phyloP scores from a whole-genome alignment of 2,329 filamentous ascomycete species.

The Niveomyces coronatus region DNA sequence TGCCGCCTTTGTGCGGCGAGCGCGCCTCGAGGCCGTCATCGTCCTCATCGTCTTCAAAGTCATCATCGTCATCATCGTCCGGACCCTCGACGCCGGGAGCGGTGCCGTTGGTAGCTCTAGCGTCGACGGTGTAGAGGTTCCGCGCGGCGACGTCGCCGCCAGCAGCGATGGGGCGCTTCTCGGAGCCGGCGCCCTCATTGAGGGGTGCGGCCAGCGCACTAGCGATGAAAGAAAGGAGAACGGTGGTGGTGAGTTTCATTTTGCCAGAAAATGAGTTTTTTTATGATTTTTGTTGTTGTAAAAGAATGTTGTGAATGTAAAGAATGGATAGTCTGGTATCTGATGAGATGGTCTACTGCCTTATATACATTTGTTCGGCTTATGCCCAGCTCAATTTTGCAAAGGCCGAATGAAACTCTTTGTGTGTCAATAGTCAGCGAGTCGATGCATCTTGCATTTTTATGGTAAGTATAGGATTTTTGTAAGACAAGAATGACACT shows the following conservation, averaged over 20 bases:
- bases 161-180: background rate
- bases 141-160: background rate
- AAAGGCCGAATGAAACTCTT: too few species aligned
- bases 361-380: too few species aligned
- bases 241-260: conserved; percentile 7
- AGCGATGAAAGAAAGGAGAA: conserved; percentile 2
- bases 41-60: background rate
- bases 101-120: background rate
- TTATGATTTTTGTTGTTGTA: background rate
- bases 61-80: conserved; percentile 1
- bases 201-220: conserved; percentile 6
- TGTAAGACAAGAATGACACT: too few species aligned
- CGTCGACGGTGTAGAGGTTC: background rate
- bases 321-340: background rate
- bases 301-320: background rate
- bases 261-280: conserved; percentile 3
- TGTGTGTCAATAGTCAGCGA: too few species aligned
- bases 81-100: background rate
- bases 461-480: too few species aligned
- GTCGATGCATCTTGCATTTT: too few species aligned
- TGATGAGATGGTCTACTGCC: background rate
- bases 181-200: background rate
- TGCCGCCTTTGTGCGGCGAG: too few species aligned
- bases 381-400: too few species aligned
- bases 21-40: background rate